Conservation (phyloP, 208 protist genomes). For the Leishmania arabica region DNA sequence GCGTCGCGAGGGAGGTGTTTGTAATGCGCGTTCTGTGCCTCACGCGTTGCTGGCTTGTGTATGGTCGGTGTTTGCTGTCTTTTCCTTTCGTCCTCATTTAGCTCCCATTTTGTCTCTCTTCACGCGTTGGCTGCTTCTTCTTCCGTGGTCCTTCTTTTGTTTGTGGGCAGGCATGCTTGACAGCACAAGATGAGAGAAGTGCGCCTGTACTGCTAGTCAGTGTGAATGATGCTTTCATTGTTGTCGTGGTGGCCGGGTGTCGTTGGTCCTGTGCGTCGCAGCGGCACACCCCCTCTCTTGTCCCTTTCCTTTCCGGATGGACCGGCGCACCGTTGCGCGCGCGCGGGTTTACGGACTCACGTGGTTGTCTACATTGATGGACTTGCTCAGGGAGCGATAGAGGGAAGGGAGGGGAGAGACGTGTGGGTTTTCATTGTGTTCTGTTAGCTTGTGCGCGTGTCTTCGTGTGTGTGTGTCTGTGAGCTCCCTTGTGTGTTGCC, state of each 20-base stretch:
- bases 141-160: neutral
- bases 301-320: neutral
- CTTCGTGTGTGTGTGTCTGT: neutral
- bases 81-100: neutral
- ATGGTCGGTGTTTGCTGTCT: neutral
- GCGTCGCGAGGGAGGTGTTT: neutral
- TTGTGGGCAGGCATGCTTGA: neutral
- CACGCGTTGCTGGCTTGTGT: neutral
- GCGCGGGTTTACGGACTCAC: neutral
- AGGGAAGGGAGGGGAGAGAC: neutral
- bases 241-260: neutral
- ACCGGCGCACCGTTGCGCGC: neutral
- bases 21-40: neutral
- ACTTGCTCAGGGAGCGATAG: neutral
- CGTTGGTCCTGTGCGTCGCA: neutral
- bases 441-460: neutral
- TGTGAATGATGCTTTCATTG: neutral
- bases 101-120: neutral
- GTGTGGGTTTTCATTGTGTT: neutral
- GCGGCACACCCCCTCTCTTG: neutral
- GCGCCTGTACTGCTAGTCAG: neutral
- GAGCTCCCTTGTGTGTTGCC: neutral
- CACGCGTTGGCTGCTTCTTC: neutral
- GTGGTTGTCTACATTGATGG: neutral
- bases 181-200: neutral